phyloP scores from a whole-genome alignment of 2,329 filamentous ascomycete species.

The Stagonosporopsis chrysanthemi region DNA sequence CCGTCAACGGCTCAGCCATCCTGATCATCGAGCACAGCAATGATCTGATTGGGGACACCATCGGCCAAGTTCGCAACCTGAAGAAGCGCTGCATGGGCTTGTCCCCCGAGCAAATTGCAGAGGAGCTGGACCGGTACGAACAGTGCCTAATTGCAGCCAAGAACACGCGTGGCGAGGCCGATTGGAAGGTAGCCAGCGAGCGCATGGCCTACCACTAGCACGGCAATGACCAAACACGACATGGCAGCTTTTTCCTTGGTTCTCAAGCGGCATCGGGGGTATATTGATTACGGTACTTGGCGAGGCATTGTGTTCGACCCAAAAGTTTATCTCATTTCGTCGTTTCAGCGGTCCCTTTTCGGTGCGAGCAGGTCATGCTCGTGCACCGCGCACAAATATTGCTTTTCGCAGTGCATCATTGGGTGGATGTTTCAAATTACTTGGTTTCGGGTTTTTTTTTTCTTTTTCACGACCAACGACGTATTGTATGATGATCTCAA shows the following conservation, averaged over 20 bases:
- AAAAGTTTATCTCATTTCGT: constrained; percentile 12
- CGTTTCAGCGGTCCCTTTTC: not conserved
- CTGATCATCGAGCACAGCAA: constrained; percentile 18
- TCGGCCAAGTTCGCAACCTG: not conserved
- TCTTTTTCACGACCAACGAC: constrained; percentile 10
- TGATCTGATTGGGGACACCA: constrained; percentile 6
- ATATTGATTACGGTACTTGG: not conserved
- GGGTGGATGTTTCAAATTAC: constrained; percentile 9
- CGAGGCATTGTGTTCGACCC: not conserved
- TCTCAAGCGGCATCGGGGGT: constrained; percentile 17
- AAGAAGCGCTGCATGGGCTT: not conserved
- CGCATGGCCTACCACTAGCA: not conserved
- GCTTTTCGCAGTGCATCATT: not conserved
- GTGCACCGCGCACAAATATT: not conserved
- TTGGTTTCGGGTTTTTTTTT: not conserved
- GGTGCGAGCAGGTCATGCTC: constrained; percentile 5
- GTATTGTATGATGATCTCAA: constrained; percentile 11
- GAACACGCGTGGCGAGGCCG: constrained; percentile 11
- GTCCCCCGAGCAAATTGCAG: not conserved
- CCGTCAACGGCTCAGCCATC: constrained; percentile 17
- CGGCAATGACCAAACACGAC: not conserved
- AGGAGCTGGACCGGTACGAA: not conserved
- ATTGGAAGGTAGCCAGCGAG: constrained; percentile 5
- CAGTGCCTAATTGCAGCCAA: not conserved
- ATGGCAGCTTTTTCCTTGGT: not conserved